Percentiles rank a stretch among this genome's conserved stretches.
Conservation (phyloP, 306 rosid genomes). For the Vigna reflexopilosa region DNA sequence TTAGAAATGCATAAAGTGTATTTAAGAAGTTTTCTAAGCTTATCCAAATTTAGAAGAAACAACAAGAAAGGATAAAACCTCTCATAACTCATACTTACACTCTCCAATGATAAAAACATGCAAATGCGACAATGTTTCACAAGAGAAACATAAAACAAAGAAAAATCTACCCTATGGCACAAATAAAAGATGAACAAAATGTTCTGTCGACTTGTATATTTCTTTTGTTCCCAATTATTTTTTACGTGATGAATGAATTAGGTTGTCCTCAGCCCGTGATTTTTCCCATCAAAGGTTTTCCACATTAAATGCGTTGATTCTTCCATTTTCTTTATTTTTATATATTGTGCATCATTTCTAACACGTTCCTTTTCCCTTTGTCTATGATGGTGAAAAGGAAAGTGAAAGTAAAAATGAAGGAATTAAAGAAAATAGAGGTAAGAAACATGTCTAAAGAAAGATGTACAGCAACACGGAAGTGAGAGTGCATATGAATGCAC, state of each 20-base stretch:
- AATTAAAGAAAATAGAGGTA: background rate
- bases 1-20: too few species aligned
- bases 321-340: background rate
- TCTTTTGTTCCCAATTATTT: background rate
- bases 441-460: background rate
- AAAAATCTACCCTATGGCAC: too few species aligned
- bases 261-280: background rate
- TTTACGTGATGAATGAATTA: background rate
- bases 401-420: slow-evolving; percentile 17
- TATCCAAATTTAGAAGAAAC: too few species aligned
- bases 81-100: too few species aligned
- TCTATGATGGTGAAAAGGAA: background rate
- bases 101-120: too few species aligned
- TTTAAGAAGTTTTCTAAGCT: too few species aligned
- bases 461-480: slow-evolving; percentile 17
- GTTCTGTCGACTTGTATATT: too few species aligned
- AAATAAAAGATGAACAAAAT: too few species aligned
- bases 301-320: background rate
- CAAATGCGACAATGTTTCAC: too few species aligned
- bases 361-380: background rate
- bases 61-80: too few species aligned
- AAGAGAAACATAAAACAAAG: too few species aligned
- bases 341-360: background rate
- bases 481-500: slow-evolving; percentile 5
- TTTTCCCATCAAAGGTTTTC: background rate